These are phyloP conservation scores for Aspergillus sp. DNA, from an alignment of 2,329 filamentous ascomycete species.

Conservation along the genomic window DNA sequence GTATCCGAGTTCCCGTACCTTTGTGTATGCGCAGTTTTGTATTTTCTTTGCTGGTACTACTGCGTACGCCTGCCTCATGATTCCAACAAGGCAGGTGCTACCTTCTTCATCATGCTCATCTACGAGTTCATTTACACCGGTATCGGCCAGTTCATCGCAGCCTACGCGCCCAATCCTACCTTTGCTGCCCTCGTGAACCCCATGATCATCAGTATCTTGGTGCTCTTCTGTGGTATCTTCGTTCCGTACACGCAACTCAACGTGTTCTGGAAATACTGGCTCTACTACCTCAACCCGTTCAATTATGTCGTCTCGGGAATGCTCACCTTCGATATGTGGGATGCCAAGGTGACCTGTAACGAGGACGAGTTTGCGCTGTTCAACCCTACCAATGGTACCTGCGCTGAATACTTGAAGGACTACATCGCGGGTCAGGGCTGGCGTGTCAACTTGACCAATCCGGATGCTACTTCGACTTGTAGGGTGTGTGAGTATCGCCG, in stretches of 20 bases:
- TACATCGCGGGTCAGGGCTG: conserved; percentile 54
- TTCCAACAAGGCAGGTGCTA: conserved; percentile 54
- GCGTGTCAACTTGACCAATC: conserved; percentile 59
- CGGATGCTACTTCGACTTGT: conserved; percentile 58
- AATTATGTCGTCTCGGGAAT: conserved; percentile 63
- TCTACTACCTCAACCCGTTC: conserved; percentile 63
- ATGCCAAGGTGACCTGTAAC: conserved; percentile 49
- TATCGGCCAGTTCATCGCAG: conserved; percentile 78
- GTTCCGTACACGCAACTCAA: conserved; percentile 64
- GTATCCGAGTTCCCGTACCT: background rate
- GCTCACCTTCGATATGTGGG: conserved; percentile 56
- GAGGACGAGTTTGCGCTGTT: conserved; percentile 53
- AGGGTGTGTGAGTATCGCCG: conserved; percentile 61
- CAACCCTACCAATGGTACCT: conserved; percentile 50
- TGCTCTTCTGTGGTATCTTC: conserved; percentile 71
- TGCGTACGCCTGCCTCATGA: background rate
- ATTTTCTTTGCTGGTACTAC: conserved; percentile 10
- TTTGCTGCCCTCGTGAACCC: conserved; percentile 75
- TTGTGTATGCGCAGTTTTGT: background rate
- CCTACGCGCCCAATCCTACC: conserved; percentile 66
- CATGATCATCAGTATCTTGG: conserved; percentile 72
- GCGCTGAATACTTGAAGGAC: conserved; percentile 57
- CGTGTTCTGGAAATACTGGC: conserved; percentile 70
- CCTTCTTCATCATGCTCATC: conserved; percentile 71
- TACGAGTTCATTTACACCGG: conserved; percentile 71